Base-by-base conservation (phyloP, 2,329 filamentous ascomycete genomes). In the Phoma sp. region DNA sequence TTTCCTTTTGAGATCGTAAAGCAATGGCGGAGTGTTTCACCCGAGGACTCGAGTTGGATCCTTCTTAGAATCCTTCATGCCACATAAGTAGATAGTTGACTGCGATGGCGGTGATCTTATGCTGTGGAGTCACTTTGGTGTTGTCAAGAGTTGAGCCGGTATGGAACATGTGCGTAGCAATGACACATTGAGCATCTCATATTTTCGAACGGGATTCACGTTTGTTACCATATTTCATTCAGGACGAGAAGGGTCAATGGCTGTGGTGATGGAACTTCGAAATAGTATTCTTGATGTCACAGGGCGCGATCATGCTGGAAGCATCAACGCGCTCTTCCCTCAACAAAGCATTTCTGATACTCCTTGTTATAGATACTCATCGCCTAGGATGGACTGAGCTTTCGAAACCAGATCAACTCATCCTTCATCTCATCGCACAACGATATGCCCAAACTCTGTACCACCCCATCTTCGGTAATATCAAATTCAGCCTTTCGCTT, bases 21-120 rank as follows among this genome's bases (percentile, higher is more conserved):
- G 61, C 5, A 68, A 53, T 2, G 61, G 59, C 11, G 64, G 65
- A 4, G 62, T 60, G 20, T 68, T 69, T 6, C 65, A 59, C 25
- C 68, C 65, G 36, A 71, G 57, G 26, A 71, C 62, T 18, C 60
- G 58, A 32, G 68, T 61, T 12, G 64, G 48, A 29, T 66, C 49
- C 42, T 62, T 63, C 2, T 57, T 12, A 67, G 53, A n/a, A 55
- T 57, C 20, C 67, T 68, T 9, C 67, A 46, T 0, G 65, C 62
- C 2, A 69, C 53, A 5, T 60, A 62, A 2, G 56, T 17, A 68
- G 30, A 4, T 62, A 69, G 18, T 60, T 65, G 28, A 65, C 67
- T 11, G 65, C 59, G 10, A 67, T 67, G 5, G 57, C 57, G 6
- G 67, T 65, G 29, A 64, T 60, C 26, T 64, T 63, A 9, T 59